A percentile compares a stretch with the other conserved stretches of the same genome.
These are phyloP conservation scores for Cladosporium velox DNA, from an alignment of 2,329 filamentous ascomycete species.

Conservation along the genomic window DNA sequence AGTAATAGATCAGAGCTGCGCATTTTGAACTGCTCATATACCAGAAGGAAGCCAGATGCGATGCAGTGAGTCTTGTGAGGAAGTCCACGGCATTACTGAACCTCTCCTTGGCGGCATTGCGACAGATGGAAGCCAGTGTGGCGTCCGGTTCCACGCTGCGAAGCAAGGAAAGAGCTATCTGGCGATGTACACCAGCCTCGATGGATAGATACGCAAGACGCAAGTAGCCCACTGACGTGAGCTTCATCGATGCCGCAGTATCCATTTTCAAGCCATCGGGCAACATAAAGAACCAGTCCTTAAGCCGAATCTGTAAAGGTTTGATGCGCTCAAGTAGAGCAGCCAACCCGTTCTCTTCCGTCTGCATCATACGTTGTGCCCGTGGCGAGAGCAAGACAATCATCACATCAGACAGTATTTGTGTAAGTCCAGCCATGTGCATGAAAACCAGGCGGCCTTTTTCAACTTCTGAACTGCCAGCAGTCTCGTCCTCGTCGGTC, in stretches of 20 bases:
- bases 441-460: conserved; percentile 34
- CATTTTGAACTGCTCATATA: conserved; percentile 48
- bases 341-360: conserved; percentile 24
- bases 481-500: conserved; percentile 31
- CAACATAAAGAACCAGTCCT: conserved; percentile 30
- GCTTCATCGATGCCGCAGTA: conserved; percentile 32
- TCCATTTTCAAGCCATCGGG: conserved; percentile 33
- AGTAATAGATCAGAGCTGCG: conserved; percentile 46
- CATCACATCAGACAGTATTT: conserved; percentile 31
- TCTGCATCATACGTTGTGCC: conserved; percentile 25
- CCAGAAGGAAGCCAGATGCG: conserved; percentile 52
- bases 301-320: conserved; percentile 32
- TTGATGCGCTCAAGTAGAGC: conserved; percentile 30
- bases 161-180: conserved; percentile 38
- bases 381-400: conserved; percentile 28
- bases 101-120: conserved; percentile 46
- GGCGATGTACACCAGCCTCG: conserved; percentile 49
- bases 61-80: conserved; percentile 46
- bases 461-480: conserved; percentile 35
- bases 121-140: conserved; percentile 42
- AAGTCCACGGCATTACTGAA: conserved; percentile 49
- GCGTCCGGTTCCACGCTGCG: conserved; percentile 29
- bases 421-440: conserved; percentile 33
- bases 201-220: conserved; percentile 50
- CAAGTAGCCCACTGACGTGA: conserved; percentile 44